Percentiles rank a stretch among this genome's conserved stretches.
Evolutionary conservation across 257 asterid species (phyloP).

Genomic region (Rauvolfia tetraphylla): DNA sequence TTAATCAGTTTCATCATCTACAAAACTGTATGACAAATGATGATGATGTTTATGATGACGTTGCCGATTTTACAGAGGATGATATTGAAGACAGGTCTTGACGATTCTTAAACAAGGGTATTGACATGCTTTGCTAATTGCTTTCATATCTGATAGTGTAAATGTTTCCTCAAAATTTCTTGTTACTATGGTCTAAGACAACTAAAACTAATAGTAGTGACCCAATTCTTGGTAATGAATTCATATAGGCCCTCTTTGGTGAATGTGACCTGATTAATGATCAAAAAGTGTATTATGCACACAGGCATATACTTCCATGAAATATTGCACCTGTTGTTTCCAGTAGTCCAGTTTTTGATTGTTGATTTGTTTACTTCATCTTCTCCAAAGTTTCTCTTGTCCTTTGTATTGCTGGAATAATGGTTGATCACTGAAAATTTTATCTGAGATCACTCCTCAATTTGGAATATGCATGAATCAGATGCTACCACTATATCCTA

Average conservation of each 20-base stretch:
- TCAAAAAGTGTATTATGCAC: neutral
- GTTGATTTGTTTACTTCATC: neutral
- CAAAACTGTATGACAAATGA: conserved; percentile 20
- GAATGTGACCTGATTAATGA: neutral
- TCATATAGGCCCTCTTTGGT: neutral
- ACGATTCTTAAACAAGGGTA: neutral
- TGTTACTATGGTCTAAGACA: neutral
- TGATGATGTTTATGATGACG: conserved; percentile 20
- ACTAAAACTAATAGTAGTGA: too few species aligned
- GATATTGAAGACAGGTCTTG: conserved; percentile 26
- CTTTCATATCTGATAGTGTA: neutral
- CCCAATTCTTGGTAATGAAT: neutral
- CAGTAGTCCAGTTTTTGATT: neutral
- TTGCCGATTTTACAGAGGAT: conserved; percentile 20
- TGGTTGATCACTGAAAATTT: neutral
- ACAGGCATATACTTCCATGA: neutral
- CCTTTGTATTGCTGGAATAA: neutral
- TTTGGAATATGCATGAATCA: neutral
- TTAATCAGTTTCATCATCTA: conserved; percentile 38
- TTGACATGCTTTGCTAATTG: neutral
- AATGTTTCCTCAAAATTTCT: neutral
- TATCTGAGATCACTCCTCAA: neutral
- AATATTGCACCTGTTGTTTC: neutral
- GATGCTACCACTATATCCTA: neutral
- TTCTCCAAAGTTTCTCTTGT: neutral